Conservation (phyloP, 2,329 filamentous ascomycete species). For the Byssochlamys sp. region DNA sequence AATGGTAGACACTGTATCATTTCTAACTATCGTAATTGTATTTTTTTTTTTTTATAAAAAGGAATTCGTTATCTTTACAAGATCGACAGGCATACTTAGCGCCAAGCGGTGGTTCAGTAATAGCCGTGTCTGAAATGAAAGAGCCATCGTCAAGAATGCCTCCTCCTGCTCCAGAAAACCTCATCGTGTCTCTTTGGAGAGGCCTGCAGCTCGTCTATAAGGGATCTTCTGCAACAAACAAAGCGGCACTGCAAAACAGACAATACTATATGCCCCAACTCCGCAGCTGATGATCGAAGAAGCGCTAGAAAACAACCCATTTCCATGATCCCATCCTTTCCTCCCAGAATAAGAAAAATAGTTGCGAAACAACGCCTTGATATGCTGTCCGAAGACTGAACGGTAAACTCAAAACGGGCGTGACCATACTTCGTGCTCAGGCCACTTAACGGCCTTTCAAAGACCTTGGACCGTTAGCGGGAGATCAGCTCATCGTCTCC, state of each 20-base stretch:
- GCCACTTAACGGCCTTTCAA: neutral
- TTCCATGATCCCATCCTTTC: neutral
- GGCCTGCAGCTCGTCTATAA: neutral
- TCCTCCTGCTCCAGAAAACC: neutral
- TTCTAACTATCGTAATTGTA: neutral
- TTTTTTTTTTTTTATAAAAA: neutral
- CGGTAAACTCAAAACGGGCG: neutral
- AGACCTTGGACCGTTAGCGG: neutral
- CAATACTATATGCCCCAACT: neutral
- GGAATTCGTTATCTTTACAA: neutral
- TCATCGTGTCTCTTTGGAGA: neutral
- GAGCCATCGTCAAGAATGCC: neutral
- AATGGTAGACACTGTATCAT: neutral
- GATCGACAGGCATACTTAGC: neutral
- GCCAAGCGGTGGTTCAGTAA: neutral
- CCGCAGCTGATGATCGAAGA: neutral
- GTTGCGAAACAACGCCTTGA: neutral
- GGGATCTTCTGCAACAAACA: neutral
- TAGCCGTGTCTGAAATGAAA: neutral
- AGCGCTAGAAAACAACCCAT: neutral
- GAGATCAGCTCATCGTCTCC: conserved; percentile 39
- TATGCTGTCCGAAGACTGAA: neutral
- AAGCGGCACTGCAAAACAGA: neutral
- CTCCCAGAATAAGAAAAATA: neutral
- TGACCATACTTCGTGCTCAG: neutral